A percentile compares a stretch with the other conserved stretches of the same genome.
phyloP scores from a whole-genome alignment of 164 flowering plant genomes.

The Liriodendron chinense region DNA sequence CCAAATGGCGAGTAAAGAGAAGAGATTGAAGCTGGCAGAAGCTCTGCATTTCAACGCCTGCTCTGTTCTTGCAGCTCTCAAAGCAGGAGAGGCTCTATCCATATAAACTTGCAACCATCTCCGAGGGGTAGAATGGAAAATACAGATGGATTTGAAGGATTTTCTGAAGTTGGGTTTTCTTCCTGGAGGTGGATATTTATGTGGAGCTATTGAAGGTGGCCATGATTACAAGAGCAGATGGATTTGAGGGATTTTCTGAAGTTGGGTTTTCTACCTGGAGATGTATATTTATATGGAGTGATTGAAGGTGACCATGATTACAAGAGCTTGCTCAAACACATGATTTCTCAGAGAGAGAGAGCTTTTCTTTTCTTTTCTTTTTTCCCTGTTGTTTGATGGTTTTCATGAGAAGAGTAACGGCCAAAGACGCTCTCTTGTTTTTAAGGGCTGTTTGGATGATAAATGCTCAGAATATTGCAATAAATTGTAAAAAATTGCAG shows the following conservation, averaged over 20 bases:
- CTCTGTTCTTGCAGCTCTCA: not conserved
- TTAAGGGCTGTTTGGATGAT: not conserved
- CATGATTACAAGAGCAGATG: slow-evolving; percentile 8
- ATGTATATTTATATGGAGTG: not conserved
- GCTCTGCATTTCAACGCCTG: slow-evolving; percentile 3
- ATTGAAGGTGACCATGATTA: not conserved
- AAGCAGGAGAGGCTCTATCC: slow-evolving; percentile 9
- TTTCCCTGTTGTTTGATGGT: not conserved
- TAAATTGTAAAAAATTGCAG: not conserved
- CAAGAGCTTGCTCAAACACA: slow-evolving; percentile 15
- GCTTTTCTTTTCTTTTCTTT: not conserved
- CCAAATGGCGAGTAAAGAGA: slow-evolving; percentile 10
- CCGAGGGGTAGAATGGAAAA: slow-evolving; percentile 4
- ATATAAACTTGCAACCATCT: slow-evolving; percentile 10
- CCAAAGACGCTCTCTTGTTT: not conserved
- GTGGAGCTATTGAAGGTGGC: not conserved
- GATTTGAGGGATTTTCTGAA: not conserved
- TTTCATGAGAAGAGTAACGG: not conserved
- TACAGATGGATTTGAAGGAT: not conserved
- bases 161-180: not conserved
- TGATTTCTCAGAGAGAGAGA: slow-evolving; percentile 6
- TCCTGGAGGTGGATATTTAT: not conserved
- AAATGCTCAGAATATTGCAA: not conserved
- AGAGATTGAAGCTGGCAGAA: not conserved
- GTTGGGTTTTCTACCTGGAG: not conserved